Evolutionary conservation across 352 stramenopile species (phyloP).

Genomic region (Phytophthora melonis): DNA sequence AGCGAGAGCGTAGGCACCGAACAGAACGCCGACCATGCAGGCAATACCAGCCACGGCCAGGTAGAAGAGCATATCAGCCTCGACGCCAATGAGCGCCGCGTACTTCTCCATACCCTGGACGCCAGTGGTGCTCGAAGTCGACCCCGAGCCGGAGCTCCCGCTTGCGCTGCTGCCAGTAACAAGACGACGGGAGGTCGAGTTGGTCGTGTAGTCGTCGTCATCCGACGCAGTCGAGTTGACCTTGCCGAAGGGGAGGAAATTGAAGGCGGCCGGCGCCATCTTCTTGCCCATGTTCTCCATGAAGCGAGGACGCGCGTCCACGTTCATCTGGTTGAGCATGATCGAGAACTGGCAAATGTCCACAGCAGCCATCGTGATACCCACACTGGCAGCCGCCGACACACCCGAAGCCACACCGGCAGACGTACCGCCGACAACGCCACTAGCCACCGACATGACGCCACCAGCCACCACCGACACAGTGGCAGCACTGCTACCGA

Average conservation of each 20-base stretch:
- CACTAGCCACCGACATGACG: slow-evolving; percentile 71
- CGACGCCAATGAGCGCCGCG: slow-evolving; percentile 72
- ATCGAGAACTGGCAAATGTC: slow-evolving; percentile 86
- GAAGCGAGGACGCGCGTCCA: slow-evolving; percentile 74
- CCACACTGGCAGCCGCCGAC: slow-evolving; percentile 67
- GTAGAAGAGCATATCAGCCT: slow-evolving; percentile 87
- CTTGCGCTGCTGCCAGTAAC: slow-evolving; percentile 28
- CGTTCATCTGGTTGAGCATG: slow-evolving; percentile 89
- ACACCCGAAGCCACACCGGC: slow-evolving; percentile 66
- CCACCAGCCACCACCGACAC: slow-evolving; percentile 70
- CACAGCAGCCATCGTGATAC: slow-evolving; percentile 73
- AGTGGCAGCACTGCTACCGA: slow-evolving; percentile 65
- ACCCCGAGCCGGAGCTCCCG: slow-evolving; percentile 43
- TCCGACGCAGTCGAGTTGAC: slow-evolving; percentile 17
- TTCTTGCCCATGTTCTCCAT: slow-evolving; percentile 83
- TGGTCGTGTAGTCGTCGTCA: slow-evolving; percentile 25
- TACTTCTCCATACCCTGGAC: slow-evolving; percentile 87
- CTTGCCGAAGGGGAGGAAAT: slow-evolving; percentile 78
- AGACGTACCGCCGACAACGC: slow-evolving; percentile 62
- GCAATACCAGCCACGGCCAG: slow-evolving; percentile 73
- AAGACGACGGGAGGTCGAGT: slow-evolving; percentile 45
- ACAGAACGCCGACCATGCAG: slow-evolving; percentile 53
- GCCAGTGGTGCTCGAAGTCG: slow-evolving; percentile 26
- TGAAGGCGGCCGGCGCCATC: slow-evolving; percentile 70
- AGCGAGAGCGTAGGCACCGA: slow-evolving; percentile 57